Base-by-base conservation (phyloP, 2,329 filamentous ascomycete species). In the Fusarium sp. region DNA sequence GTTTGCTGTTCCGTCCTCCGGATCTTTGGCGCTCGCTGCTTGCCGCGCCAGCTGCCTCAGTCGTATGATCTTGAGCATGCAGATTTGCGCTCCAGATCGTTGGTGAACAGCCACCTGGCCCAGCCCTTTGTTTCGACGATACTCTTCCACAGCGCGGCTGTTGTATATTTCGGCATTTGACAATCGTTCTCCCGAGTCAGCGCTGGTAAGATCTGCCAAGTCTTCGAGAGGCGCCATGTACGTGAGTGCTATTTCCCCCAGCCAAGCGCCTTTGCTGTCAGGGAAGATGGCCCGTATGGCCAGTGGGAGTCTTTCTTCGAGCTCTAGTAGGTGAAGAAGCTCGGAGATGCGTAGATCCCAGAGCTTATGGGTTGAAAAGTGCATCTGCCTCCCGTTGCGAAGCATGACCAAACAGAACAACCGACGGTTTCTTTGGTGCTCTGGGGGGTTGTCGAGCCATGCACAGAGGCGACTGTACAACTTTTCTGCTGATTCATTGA, bases 1-100 rank as follows among this genome's bases (percentile, higher is more conserved):
- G 1, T n/a, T 17, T 27, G 1, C 32, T n/a, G 2, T 9, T 15
- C 2, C 13, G 6, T 4, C 2, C n/a, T 7, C 8, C 9, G 17
- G 6, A 26, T n/a, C 2, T 12, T 10, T 38, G 20, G 13, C 4
- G 48, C 32, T 5, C 5, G 9, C 48, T n/a, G 20, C 48, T 27
- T 52, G 32, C 32, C 38, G 17, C 12, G 26, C 32, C 7, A 52
- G 8, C 26, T 38, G 48, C 14, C 32, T 52, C n/a, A 38, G 14
- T 2, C 33, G 48, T 5, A 11, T 38, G 13, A 38, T 38, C 32
- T 38, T 52, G 32, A 52, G 37, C 17, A 52, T n/a, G 17, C 32
- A 52, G 13, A 52, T 52, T 52, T n/a, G 48, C 9, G 48, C 48
- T 11, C 32, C 32, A 27, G 32, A 26, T 38, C 48, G 32, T 23